phyloP scores from a whole-genome alignment of 495 filamentous ascomycete species.

The Amphirosellinia nigrospora region DNA sequence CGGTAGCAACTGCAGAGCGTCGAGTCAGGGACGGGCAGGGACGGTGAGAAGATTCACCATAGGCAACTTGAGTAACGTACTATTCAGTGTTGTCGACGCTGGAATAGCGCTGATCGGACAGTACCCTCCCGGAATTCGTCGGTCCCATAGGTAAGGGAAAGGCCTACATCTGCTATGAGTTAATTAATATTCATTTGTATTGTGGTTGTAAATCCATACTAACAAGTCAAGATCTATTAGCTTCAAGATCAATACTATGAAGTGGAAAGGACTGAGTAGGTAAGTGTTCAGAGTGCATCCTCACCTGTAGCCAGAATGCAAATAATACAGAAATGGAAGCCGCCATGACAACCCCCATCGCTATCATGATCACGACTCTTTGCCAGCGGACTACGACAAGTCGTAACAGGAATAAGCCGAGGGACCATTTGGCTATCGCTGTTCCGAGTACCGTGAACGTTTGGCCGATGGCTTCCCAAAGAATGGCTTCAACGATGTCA shows the following conservation, averaged over 20 bases:
- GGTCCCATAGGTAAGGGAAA: background rate
- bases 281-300: background rate
- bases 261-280: too few species aligned
- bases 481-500: slow-evolving; percentile 34
- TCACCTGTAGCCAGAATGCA: background rate
- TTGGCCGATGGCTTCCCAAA: slow-evolving; percentile 49
- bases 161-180: background rate
- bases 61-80: background rate
- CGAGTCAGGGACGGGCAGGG: background rate
- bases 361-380: slow-evolving; percentile 44
- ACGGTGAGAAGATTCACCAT: background rate
- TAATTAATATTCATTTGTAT: background rate
- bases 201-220: background rate
- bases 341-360: slow-evolving; percentile 38
- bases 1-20: background rate
- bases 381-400: slow-evolving; percentile 45
- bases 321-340: slow-evolving; percentile 32
- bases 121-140: background rate
- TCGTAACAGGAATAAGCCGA: slow-evolving; percentile 50
- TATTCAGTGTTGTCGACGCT: slow-evolving; percentile 44
- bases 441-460: slow-evolving; percentile 48
- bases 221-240: background rate
- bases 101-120: slow-evolving; percentile 34
- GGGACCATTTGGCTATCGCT: slow-evolving; percentile 48
- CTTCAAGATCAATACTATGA: background rate